phyloP scores from a whole-genome alignment of 23 red algal genomes.

The Chondrus crispus region DNA sequence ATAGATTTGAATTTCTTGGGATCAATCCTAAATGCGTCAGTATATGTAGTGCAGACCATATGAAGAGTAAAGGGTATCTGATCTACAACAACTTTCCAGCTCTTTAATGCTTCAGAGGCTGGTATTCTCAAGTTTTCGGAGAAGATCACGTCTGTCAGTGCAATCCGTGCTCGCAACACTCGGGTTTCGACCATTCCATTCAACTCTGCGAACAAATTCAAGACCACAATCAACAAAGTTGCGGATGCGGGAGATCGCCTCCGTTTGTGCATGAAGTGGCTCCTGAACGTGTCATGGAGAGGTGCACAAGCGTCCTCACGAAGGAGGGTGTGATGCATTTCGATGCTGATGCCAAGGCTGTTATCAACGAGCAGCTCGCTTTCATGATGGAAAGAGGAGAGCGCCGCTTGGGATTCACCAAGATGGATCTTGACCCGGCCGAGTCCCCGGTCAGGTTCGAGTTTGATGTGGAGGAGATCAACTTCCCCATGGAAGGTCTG shows the following conservation, averaged over 20 bases:
- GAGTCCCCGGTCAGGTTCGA: conserved; percentile 53
- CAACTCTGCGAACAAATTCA: conserved; percentile 95
- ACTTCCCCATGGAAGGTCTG: conserved; percentile 82
- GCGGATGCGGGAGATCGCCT: conserved; percentile 46
- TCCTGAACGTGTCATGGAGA: conserved; percentile 86
- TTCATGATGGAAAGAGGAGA: conserved; percentile 84
- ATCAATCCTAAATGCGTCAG: no score
- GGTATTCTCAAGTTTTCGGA: conserved; percentile 94
- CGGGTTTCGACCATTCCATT: conserved; percentile 73
- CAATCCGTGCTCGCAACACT: conserved; percentile 48
- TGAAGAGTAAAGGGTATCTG: no score
- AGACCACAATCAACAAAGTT: conserved; percentile 80
- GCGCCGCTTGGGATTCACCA: conserved; percentile 82
- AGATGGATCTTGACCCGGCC: conserved; percentile 39
- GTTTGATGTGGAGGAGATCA: conserved; percentile 77
- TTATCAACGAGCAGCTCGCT: conserved; percentile 57
- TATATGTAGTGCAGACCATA: no score
- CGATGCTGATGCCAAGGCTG: conserved; percentile 43
- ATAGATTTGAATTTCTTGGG: no score
- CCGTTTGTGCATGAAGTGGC: conserved; percentile 88
- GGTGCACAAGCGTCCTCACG: conserved; percentile 46
- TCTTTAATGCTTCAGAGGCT: conserved; percentile 98
- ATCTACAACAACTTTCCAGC: no score
- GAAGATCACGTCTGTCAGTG: conserved; percentile 63
- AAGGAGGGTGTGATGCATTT: conserved; percentile 49